A percentile compares a stretch with the other conserved stretches of the same genome.
Evolutionary conservation across 1,139 yeast genomes (phyloP).

Genomic region (Yamadazyma friedrichii): DNA sequence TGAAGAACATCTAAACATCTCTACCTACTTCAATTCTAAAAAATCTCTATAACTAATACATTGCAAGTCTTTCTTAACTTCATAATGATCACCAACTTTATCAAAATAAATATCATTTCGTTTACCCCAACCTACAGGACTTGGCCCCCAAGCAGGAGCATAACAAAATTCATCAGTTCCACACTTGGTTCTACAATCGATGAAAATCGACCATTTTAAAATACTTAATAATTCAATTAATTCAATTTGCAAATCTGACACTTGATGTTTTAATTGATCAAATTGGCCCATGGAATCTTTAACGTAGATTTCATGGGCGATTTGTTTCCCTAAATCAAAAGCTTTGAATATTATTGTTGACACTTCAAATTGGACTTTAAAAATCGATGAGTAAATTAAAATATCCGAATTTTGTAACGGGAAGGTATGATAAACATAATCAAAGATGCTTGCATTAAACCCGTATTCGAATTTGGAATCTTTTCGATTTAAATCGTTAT

Average conservation of each 20-base stretch:
- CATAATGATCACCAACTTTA: conserved; percentile 7
- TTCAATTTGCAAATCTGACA: neutral
- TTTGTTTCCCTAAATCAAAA: conserved; percentile 26
- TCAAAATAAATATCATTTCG: conserved; percentile 6
- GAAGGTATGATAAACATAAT: conserved; percentile 42
- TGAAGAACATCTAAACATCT: too few species aligned
- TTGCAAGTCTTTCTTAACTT: conserved; percentile 9
- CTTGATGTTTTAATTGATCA: conserved; percentile 3
- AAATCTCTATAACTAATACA: conserved; percentile 11
- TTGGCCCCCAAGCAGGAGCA: conserved; percentile 61
- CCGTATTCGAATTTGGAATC: conserved; percentile 18
- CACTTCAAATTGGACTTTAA: conserved; percentile 32
- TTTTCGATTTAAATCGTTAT: conserved; percentile 16
- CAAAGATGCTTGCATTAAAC: conserved; percentile 31
- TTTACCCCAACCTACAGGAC: conserved; percentile 37
- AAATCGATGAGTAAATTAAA: conserved; percentile 46
- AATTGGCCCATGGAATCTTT: conserved; percentile 8
- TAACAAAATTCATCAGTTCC: conserved; percentile 46
- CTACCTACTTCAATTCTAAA: neutral
- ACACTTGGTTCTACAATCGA: conserved; percentile 41
- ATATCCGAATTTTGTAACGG: conserved; percentile 35
- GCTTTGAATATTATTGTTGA: conserved; percentile 31
- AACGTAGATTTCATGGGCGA: conserved; percentile 19
- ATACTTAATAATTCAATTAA: conserved; percentile 8
- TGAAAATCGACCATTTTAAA: conserved; percentile 40